These are phyloP conservation scores for Furcasterigmium sp. DNA, from an alignment of 2,329 filamentous ascomycete species.

Conservation along the genomic window DNA sequence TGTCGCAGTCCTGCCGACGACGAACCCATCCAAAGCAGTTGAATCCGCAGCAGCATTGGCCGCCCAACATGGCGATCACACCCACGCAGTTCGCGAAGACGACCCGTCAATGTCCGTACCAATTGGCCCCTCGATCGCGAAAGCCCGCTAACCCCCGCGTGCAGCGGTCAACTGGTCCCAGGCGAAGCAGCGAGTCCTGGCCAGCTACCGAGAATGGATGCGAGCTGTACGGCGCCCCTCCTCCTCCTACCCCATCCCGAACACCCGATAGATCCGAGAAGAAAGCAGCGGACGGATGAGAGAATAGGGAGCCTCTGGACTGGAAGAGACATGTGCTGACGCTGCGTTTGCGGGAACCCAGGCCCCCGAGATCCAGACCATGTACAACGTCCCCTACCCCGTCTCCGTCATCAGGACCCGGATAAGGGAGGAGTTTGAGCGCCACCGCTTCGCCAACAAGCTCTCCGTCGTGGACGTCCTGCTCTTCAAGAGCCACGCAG, in stretches of 20 bases:
- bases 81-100: conserved; percentile 85
- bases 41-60: conserved; percentile 28
- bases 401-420: conserved; percentile 85
- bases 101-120: conserved; percentile 67
- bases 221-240: conserved; percentile 88
- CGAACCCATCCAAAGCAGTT: conserved; percentile 21
- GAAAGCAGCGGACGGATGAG: neutral
- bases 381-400: conserved; percentile 91
- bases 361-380: conserved; percentile 94
- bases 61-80: conserved; percentile 74
- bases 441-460: conserved; percentile 89
- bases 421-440: conserved; percentile 94
- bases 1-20: conserved; percentile 19
- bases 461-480: conserved; percentile 83
- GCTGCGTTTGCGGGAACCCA: conserved; percentile 32
- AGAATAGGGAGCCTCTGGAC: neutral
- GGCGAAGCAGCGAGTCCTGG: conserved; percentile 80
- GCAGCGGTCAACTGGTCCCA: conserved; percentile 84
- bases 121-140: conserved; percentile 4
- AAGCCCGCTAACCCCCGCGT: conserved; percentile 26
- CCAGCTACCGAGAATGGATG: conserved; percentile 92
- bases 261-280: too few species aligned
- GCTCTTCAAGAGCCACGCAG: conserved; percentile 82
- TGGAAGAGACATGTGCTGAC: neutral
- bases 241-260: too few species aligned